Evolutionary conservation across 2,329 filamentous ascomycete species (phyloP).

Genomic region (Aspergillus pseudotamarii): DNA sequence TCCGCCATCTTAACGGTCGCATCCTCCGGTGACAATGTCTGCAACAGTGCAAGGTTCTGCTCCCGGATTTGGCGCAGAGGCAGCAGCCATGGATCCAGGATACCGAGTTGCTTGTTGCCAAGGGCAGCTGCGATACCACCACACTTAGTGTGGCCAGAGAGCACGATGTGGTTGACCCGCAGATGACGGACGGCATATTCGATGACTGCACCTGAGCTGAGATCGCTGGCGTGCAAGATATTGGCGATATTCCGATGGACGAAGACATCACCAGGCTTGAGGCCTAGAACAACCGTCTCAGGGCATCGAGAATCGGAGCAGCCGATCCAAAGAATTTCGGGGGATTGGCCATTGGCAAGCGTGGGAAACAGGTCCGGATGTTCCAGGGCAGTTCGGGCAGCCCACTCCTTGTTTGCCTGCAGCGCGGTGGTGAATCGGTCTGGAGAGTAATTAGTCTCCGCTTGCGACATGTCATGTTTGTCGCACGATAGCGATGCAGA

Average conservation of each 20-base stretch:
- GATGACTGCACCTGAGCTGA: constrained; percentile 74
- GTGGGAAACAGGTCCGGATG: constrained; percentile 73
- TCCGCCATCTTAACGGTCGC: constrained; percentile 68
- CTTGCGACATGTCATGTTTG: constrained; percentile 11
- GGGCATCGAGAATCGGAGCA: constrained; percentile 85
- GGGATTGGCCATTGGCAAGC: constrained; percentile 67
- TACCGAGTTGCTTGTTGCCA: constrained; percentile 59
- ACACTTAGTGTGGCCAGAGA: constrained; percentile 64
- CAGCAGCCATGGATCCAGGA: constrained; percentile 64
- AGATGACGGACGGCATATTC: constrained; percentile 76
- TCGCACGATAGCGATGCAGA: constrained; percentile 22
- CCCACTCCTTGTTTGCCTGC: constrained; percentile 72
- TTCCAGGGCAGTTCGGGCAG: constrained; percentile 63
- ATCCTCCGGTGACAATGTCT: constrained; percentile 50
- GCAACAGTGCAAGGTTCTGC: constrained; percentile 55
- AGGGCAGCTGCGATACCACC: constrained; percentile 61
- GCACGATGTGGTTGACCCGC: constrained; percentile 65
- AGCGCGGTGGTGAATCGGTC: constrained; percentile 66
- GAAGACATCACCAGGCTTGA: constrained; percentile 82
- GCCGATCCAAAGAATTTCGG: constrained; percentile 74
- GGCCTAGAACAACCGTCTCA: constrained; percentile 77
- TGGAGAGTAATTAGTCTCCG: constrained; percentile 32
- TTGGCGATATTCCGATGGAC: constrained; percentile 92
- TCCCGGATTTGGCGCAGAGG: constrained; percentile 58
- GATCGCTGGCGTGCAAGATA: constrained; percentile 73